These are phyloP conservation scores for Diaporthe batatas DNA, from an alignment of 2,329 filamentous ascomycete species.

Conservation along the genomic window DNA sequence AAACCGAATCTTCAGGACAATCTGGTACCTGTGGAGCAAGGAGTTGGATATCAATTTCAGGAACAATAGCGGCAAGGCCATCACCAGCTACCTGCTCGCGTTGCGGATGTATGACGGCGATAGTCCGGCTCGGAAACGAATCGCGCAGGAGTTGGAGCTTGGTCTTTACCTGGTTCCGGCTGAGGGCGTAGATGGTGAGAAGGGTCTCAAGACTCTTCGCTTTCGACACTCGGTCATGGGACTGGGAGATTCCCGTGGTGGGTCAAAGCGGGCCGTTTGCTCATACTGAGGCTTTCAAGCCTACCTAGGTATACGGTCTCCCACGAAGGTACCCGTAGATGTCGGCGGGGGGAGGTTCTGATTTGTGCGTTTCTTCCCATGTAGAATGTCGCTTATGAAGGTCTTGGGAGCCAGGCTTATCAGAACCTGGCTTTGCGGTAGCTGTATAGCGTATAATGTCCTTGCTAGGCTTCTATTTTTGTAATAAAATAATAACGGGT, in stretches of 20 bases:
- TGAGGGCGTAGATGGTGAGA: not conserved
- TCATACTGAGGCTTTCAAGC: not conserved
- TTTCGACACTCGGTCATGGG: conserved; percentile 17
- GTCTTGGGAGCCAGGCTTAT: no score
- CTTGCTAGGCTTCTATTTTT: not conserved
- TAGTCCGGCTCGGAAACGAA: not conserved
- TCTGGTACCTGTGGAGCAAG: conserved; percentile 38
- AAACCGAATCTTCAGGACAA: not conserved
- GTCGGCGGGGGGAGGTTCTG: no score
- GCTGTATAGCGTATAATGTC: not conserved
- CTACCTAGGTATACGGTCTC: not conserved
- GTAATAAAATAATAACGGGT: not conserved
- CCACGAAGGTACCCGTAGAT: not conserved
- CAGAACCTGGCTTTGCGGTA: not conserved
- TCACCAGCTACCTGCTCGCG: conserved; percentile 25
- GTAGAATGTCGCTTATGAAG: not conserved
- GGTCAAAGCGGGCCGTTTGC: not conserved
- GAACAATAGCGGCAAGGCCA: conserved; percentile 35
- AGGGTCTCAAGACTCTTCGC: conserved; percentile 19
- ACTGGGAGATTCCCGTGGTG: not conserved
- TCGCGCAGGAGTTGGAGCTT: conserved; percentile 4
- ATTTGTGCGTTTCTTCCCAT: not conserved
- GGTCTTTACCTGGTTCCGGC: conserved; percentile 19
- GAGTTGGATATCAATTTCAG: conserved; percentile 31
- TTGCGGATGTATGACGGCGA: conserved; percentile 14